A percentile compares a stretch with the other conserved stretches of the same genome.
phyloP scores from a whole-genome alignment of 2,329 filamentous ascomycete genomes.

The Hirsutella rhossiliensis region DNA sequence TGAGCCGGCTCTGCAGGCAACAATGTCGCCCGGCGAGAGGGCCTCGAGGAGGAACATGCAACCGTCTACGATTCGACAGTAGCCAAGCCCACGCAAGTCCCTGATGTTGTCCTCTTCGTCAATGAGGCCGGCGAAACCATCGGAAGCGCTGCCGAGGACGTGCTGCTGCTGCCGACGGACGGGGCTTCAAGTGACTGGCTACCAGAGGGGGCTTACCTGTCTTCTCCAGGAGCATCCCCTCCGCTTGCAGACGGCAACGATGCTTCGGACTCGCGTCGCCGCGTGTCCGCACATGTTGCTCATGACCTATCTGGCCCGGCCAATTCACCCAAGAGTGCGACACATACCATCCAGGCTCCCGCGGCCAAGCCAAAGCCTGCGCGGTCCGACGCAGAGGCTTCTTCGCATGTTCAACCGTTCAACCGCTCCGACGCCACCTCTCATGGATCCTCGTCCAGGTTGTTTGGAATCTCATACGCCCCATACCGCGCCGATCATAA shows the following conservation, averaged over 20 bases:
- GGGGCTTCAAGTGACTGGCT: too few relatives aligned
- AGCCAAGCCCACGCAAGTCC: background rate
- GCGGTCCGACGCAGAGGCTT: background rate
- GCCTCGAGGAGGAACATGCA: background rate
- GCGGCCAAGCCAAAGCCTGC: background rate
- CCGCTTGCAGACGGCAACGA: too few relatives aligned
- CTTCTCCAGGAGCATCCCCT: too few relatives aligned
- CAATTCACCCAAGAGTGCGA: too few relatives aligned
- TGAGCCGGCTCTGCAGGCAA: background rate
- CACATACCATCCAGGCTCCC: too few relatives aligned
- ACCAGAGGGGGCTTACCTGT: too few relatives aligned
- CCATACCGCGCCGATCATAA: slow-evolving; percentile 36
- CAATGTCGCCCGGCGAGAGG: background rate
- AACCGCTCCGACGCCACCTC: background rate
- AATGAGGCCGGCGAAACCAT: background rate
- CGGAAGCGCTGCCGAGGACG: background rate
- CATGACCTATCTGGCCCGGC: too few relatives aligned
- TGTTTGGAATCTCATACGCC: slow-evolving; percentile 34
- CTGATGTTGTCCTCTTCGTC: background rate
- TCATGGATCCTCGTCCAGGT: background rate
- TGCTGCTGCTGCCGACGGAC: background rate
- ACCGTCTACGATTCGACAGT: background rate
- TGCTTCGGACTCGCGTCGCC: too few relatives aligned
- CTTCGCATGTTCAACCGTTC: background rate
- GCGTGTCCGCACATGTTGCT: too few relatives aligned